Base-by-base conservation (phyloP, 306 rosid species). In the Malus sylvestris region DNA sequence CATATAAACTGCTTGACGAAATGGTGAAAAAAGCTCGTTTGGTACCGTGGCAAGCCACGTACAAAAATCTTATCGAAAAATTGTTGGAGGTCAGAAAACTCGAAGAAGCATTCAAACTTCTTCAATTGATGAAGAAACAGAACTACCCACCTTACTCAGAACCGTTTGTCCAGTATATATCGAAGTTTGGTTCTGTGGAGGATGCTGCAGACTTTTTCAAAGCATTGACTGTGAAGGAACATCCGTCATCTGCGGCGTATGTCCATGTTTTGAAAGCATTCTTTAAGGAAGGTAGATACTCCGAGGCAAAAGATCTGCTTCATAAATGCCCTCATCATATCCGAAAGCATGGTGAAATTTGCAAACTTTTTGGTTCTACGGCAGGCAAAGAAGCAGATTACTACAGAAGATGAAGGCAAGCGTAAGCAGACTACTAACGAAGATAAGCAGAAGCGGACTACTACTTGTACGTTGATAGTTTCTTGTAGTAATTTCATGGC, bases 11-110 rank as follows among this genome's bases (percentile, higher is more conserved):
- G 79, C 87, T 88, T 22, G 38, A 76, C n/a, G 91, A 90, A 86
- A 81, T 90, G 89, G 79, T 85, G 78, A 77, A 82, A 5, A 80
- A 73, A 69, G 78, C 65, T 29, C 80, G 51, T 59, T 59, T 89
- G 77, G 86, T 84, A 71, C 97, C 97, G 11, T 85, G 93, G 93
- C 97, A 90, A 80, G 90, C 88, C 30, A 90, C 97, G 3, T 89
- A 82, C 74, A 86, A 89, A 82, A 82, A 67, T 55, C 77, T 92
- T 69, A 88, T 90, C 55, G 90, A 87, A 68, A 86, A 80, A 78
- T 86, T 90, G 55, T 73, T 90, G 30, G 87, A 49, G 69, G 78
- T 77, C 10, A 71, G 80, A 78, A 95, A 86, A 83, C 81, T 90
- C 38, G 97, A 95, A 63, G 96, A 90, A 82, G 97, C 99, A 49